Percentiles rank a stretch among this genome's conserved stretches.
phyloP scores from a whole-genome alignment of 306 rosid species.

The Trichosanthes cucumerina region DNA sequence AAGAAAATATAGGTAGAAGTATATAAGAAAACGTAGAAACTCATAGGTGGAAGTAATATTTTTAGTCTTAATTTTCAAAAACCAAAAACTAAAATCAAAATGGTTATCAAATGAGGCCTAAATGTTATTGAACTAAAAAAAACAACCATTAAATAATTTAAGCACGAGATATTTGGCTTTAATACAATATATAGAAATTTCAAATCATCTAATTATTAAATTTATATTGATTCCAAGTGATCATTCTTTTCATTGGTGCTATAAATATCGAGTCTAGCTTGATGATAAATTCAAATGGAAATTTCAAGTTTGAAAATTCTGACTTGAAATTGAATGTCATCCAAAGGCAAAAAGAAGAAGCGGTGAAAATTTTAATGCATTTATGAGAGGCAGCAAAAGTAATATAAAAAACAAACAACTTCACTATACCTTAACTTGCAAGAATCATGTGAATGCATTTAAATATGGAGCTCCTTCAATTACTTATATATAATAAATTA shows the following conservation, averaged over 20 bases:
- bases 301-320: background rate
- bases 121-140: no score
- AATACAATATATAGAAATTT: background rate
- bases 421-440: conserved; percentile 23
- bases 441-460: conserved; percentile 63
- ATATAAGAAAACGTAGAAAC: no score
- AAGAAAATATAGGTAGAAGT: no score
- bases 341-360: conserved; percentile 15
- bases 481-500: background rate
- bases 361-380: conserved; percentile 41
- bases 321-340: conserved; percentile 4
- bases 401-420: background rate
- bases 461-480: conserved; percentile 4
- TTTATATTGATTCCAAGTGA: background rate
- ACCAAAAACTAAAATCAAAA: no score
- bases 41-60: no score
- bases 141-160: no score
- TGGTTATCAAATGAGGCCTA: no score
- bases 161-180: background rate
- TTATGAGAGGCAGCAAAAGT: conserved; percentile 35
- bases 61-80: no score
- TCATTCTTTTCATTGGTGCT: background rate
- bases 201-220: background rate
- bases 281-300: background rate
- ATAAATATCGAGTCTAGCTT: background rate